Evolutionary conservation across 2,329 filamentous ascomycete species (phyloP).

Genomic region (Achaetomium macrosporum): DNA sequence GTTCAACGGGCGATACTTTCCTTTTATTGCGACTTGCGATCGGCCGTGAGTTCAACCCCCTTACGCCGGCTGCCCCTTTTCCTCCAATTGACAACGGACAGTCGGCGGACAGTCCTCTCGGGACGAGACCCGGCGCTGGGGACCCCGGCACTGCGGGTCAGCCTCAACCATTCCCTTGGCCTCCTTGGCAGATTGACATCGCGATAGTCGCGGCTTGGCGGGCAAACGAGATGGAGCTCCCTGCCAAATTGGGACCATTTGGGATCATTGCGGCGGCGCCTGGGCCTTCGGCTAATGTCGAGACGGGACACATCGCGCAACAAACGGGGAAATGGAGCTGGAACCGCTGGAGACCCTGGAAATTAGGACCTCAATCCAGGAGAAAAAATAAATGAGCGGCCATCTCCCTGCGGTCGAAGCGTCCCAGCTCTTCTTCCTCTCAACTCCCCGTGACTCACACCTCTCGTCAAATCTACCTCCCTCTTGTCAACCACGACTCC

Average conservation of each 20-base stretch:
- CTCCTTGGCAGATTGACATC: conserved; percentile 16
- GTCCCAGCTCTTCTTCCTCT: background rate
- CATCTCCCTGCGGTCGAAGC: background rate
- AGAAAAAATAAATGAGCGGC: background rate
- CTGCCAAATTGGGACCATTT: background rate
- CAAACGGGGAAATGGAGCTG: background rate
- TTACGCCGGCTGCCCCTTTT: no score
- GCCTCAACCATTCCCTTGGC: conserved; percentile 2
- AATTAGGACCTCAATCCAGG: conserved; percentile 1
- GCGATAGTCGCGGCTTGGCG: conserved; percentile 16
- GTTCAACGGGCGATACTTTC: no score
- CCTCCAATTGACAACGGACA: no score
- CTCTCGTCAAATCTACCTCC: background rate
- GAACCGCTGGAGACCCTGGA: conserved; percentile 4
- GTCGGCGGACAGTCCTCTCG: background rate
- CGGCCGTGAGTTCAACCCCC: no score
- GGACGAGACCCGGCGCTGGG: background rate
- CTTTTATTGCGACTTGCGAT: no score
- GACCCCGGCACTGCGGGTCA: conserved; percentile 8
- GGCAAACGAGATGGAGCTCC: conserved; percentile 14
- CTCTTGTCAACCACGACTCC: background rate
- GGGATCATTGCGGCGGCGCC: background rate
- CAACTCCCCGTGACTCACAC: background rate
- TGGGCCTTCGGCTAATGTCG: no score
- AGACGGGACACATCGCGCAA: background rate